phyloP scores from a whole-genome alignment of 108 stramenopile genomes.

The Poteriospumella lacustris region DNA sequence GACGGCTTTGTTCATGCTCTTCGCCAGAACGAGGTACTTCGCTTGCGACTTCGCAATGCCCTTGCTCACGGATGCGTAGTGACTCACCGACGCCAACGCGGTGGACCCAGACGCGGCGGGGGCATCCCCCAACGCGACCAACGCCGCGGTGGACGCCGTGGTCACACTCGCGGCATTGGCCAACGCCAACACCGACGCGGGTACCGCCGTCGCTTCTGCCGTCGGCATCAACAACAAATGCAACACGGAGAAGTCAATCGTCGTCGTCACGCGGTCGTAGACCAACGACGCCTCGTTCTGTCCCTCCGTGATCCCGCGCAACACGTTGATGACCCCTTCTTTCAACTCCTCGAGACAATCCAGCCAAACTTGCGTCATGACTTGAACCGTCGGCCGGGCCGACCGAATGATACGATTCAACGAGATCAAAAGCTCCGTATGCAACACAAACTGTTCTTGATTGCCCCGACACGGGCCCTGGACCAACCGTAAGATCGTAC shows the following conservation, averaged over 20 bases:
- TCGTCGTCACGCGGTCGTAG: conserved; percentile 2
- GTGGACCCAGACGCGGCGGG: too few species aligned
- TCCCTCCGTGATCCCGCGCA: conserved; percentile 10
- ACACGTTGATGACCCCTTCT: conserved; percentile 11
- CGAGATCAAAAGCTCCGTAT: conserved; percentile 9
- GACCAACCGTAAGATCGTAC: background rate
- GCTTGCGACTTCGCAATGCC: background rate
- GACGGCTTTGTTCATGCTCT: background rate
- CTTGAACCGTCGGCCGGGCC: background rate
- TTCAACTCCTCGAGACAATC: conserved; percentile 3
- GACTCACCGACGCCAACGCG: too few species aligned
- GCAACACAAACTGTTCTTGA: conserved; percentile 29
- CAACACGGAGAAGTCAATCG: conserved; percentile 13
- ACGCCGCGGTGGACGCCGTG: too few species aligned
- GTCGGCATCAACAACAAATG: background rate
- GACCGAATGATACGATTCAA: conserved; percentile 20
- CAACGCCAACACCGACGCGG: too few species aligned
- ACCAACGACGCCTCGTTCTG: background rate
- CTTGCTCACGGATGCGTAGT: too few species aligned
- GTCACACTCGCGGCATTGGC: too few species aligned
- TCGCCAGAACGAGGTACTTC: conserved; percentile 3
- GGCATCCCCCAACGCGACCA: too few species aligned
- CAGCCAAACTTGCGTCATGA: background rate
- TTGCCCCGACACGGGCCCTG: conserved; percentile 13
- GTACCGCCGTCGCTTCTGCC: background rate